phyloP scores from a whole-genome alignment of 2,329 filamentous ascomycete species.

The Magnaporthiopsis rhizophila region DNA sequence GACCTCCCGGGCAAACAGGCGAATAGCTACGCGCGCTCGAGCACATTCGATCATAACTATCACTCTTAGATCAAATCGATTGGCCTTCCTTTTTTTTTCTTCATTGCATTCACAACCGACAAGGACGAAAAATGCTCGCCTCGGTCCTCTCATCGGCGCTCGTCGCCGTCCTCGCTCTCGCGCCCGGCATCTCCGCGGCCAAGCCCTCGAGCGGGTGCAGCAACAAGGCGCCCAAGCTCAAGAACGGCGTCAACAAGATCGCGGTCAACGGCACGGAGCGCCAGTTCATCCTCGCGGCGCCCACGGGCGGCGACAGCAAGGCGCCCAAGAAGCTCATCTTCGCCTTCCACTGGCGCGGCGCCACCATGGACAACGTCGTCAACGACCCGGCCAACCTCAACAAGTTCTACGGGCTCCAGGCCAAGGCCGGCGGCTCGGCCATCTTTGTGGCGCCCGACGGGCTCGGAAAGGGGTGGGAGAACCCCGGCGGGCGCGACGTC shows the following conservation, averaged over 20 bases:
- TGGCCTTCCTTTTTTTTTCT: no score
- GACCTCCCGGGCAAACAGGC: no score
- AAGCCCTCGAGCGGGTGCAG: not conserved
- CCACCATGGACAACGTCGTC: conserved; percentile 28
- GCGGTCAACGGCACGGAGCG: not conserved
- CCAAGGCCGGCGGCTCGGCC: conserved; percentile 23
- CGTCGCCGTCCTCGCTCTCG: not conserved
- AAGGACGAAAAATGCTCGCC: not conserved
- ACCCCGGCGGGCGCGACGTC: conserved; percentile 32
- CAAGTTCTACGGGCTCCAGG: conserved; percentile 31
- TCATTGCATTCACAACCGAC: not conserved
- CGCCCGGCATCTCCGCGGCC: not conserved
- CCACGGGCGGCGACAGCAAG: conserved; percentile 1
- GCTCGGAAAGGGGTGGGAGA: conserved; percentile 33
- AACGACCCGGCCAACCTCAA: conserved; percentile 15
- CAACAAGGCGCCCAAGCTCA: not conserved
- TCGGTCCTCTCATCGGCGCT: not conserved
- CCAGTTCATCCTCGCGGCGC: conserved; percentile 3
- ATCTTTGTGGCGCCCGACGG: conserved; percentile 37
- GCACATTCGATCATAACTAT: not conserved
- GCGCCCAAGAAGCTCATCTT: conserved; percentile 26
- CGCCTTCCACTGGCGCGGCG: conserved; percentile 31
- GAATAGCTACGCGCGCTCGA: not conserved
- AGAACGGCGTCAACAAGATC: not conserved
- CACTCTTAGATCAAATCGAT: no score